Conservation (phyloP, 495 filamentous ascomycete species). For the Tuber microsphaerosporum region DNA sequence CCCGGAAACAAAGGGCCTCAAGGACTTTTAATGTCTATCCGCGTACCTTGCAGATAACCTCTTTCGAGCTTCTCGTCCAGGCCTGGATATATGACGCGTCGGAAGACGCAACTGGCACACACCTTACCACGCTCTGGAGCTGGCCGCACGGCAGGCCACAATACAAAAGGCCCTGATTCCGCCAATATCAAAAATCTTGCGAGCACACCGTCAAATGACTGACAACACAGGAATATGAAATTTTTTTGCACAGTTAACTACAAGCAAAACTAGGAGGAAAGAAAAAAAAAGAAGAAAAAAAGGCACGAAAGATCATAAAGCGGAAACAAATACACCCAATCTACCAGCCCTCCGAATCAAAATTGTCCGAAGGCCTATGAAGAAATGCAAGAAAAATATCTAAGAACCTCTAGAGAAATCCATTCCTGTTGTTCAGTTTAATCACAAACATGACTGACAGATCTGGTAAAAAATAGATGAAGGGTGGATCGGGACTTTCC, state of each 20-base stretch:
- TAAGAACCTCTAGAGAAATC: neutral
- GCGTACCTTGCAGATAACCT: neutral
- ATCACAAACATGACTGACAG: constrained; percentile 1
- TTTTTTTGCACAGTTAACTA: neutral
- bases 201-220: neutral
- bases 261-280: neutral
- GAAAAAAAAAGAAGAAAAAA: constrained; percentile 8
- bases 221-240: neutral
- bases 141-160: neutral
- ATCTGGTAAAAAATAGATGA: neutral
- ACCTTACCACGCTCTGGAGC: neutral
- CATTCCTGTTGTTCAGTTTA: neutral
- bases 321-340: constrained; percentile 11
- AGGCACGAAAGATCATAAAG: constrained; percentile 11
- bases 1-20: neutral
- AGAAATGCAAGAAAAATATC: constrained; percentile 15
- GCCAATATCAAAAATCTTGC: neutral
- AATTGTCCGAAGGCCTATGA: constrained; percentile 13
- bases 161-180: neutral
- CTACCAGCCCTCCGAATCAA: neutral
- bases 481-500: constrained; percentile 7
- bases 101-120: neutral
- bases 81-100: neutral
- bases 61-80: neutral
- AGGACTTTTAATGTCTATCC: neutral